Evolutionary conservation across 2,329 filamentous ascomycete species (phyloP), one percentile per base, ranked within the genome.

Genomic region (Alternaria ethzedia): DNA sequence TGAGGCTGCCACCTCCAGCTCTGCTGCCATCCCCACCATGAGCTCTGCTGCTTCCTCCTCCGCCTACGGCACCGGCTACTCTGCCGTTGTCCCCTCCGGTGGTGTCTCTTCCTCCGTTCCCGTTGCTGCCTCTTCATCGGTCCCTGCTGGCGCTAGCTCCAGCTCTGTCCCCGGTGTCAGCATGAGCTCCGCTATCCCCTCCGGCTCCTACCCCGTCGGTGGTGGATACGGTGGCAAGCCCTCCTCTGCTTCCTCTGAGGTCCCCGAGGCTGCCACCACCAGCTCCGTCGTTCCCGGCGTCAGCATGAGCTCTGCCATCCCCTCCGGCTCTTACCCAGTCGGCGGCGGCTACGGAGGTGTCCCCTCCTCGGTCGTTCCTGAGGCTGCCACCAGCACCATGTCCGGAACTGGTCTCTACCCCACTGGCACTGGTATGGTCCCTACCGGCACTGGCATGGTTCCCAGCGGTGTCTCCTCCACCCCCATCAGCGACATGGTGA

Each of bases 401-500:
- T 12, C 51, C 21, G 63, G 59, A 28, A 64, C 57, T 55, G 65
- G 60, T 63, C 62, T 63, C 10, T 66, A 68, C 69, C 72, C 72
- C 46, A 71, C 68, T 12, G 74, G 73, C 67, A 69, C 67, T 47
- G 67, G 81, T 26, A 79, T 83, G 45, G 64, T 54, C 51, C 65
- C 67, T 54, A 75, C 75, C 32, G 49, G 49, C 32, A 71, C 67
- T 47, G 67, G 82, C 25, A 79, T 83, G 45, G 64, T 54, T 45
- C 65, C 67, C 58, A 75, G 75, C 23, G 49, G 49, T 52, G 49
- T 52, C 64, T 66, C 63, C 7, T 64, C 82, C 25, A 80, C 81
- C 61, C 70, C 78, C 55, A 75, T 80, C 61, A 80, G 77, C 58
- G 73, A 75, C 61, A 55, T 70, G 60, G 78, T 79, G 59, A 80